Conservation (phyloP, 2,329 filamentous ascomycete species). For the Sporothrix pseudoabietina region DNA sequence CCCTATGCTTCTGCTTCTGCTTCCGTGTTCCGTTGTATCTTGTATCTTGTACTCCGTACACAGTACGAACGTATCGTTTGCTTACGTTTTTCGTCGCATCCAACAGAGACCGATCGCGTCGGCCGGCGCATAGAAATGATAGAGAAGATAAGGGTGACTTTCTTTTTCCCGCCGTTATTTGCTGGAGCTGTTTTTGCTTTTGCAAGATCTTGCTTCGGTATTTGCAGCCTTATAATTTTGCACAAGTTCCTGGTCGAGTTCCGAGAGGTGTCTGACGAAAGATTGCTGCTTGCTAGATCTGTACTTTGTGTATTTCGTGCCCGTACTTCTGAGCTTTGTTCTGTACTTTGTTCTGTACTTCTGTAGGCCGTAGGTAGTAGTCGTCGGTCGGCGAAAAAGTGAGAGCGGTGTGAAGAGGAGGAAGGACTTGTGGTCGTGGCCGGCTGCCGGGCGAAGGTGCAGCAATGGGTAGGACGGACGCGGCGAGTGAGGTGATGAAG, state of each 20-base stretch:
- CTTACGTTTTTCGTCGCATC: constrained; percentile 32
- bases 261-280: background rate
- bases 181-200: background rate
- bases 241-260: background rate
- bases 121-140: constrained; percentile 25
- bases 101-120: constrained; percentile 24
- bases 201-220: background rate
- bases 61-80: too few relatives aligned
- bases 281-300: background rate
- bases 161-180: background rate
- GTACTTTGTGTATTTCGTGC: background rate
- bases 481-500: background rate
- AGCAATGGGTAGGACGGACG: background rate
- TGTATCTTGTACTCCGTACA: background rate
- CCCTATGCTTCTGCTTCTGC: too few relatives aligned
- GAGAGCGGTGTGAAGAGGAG: background rate
- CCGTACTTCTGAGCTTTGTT: background rate
- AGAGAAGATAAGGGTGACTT: background rate
- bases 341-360: background rate
- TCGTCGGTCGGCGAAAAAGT: background rate
- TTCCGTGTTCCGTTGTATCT: background rate
- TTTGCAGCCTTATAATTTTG: background rate
- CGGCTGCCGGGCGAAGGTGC: constrained; percentile 6
- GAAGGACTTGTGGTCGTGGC: background rate
- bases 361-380: background rate